Conservation (phyloP, 768 basidiomycete genomes). For the Inosperma sp. region DNA sequence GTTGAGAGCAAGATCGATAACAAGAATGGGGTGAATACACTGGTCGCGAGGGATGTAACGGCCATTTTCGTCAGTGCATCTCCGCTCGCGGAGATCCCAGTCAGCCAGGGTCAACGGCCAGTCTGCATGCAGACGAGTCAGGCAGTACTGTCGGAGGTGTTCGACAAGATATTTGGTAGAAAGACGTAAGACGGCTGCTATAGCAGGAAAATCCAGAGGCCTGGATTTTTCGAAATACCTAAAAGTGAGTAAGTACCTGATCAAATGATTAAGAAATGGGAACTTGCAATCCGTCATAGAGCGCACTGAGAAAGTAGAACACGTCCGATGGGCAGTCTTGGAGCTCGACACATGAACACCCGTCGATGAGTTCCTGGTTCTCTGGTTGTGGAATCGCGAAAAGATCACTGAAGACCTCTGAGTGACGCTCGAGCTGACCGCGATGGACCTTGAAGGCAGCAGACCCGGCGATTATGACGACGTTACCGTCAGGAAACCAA, state of each 20-base stretch:
- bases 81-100: conserved; percentile 66
- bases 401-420: conserved; percentile 68
- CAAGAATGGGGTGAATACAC: conserved; percentile 63
- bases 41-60: conserved; percentile 56
- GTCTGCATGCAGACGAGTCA: conserved; percentile 53
- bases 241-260: not conserved
- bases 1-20: conserved; percentile 66
- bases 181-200: conserved; percentile 64
- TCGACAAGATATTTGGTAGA: conserved; percentile 75
- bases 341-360: conserved; percentile 54
- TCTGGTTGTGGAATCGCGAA: conserved; percentile 60
- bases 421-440: conserved; percentile 69
- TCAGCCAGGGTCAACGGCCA: conserved; percentile 64
- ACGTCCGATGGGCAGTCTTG: conserved; percentile 66
- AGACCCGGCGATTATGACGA: conserved; percentile 53
- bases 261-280: not conserved
- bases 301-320: conserved; percentile 57
- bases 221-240: not conserved
- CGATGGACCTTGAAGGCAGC: conserved; percentile 71
- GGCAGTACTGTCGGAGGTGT: conserved; percentile 56
- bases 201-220: conserved; percentile 49
- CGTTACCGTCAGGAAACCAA: conserved; percentile 72
- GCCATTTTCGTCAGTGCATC: conserved; percentile 44
- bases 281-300: conserved; percentile 75
- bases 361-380: conserved; percentile 48